phyloP scores from a whole-genome alignment of 2,329 filamentous ascomycete species.

The Fusarium equiseti region DNA sequence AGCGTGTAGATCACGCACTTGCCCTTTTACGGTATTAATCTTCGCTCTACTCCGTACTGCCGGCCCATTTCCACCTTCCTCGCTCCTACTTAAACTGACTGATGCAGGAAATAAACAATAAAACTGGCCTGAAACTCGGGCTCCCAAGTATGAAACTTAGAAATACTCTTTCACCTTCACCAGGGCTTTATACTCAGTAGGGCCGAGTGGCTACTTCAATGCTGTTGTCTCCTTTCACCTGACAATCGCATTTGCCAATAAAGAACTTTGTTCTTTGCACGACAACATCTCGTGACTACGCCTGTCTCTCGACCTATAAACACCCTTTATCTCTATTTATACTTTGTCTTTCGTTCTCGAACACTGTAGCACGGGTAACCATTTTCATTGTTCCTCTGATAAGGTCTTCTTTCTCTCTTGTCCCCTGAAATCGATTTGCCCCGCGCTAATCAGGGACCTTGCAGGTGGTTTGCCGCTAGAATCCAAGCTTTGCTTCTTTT shows the following conservation, averaged over 20 bases:
- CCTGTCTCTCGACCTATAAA: no score
- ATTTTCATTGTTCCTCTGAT: neutral
- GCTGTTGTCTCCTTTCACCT: slow-evolving; percentile 14
- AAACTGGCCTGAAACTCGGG: no score
- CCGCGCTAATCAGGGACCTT: slow-evolving; percentile 43
- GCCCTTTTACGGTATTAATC: slow-evolving; percentile 6
- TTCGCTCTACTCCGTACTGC: neutral
- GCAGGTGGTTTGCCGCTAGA: slow-evolving; percentile 39
- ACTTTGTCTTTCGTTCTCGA: neutral
- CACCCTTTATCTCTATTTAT: neutral
- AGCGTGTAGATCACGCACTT: slow-evolving; percentile 31
- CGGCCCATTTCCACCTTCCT: neutral
- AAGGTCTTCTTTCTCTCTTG: neutral
- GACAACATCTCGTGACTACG: neutral
- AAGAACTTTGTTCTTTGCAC: slow-evolving; percentile 5
- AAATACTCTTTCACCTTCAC: neutral
- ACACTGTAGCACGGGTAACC: neutral
- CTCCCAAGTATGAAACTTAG: neutral
- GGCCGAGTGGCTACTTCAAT: neutral
- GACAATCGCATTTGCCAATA: slow-evolving; percentile 20
- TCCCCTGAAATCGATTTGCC: slow-evolving; percentile 11
- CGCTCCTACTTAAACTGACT: neutral
- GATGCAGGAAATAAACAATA: neutral
- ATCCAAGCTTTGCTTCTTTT: slow-evolving; percentile 11
- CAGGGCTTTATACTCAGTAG: neutral